phyloP scores from a whole-genome alignment of 371 early-diverging fungal genomes.

The Mucor plumbeus region DNA sequence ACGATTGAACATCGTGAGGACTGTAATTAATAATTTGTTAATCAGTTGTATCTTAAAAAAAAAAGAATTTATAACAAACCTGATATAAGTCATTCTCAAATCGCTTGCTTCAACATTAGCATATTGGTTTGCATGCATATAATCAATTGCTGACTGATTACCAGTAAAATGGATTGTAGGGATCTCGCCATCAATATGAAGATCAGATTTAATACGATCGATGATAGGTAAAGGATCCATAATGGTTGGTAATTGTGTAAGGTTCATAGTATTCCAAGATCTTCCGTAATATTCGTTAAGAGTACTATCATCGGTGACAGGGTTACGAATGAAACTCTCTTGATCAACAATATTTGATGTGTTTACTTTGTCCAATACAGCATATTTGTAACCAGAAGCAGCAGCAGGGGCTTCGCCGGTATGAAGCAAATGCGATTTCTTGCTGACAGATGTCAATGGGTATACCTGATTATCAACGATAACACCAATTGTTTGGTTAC shows the following conservation, averaged over 20 bases:
- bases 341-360: slow-evolving; percentile 7
- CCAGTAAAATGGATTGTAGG: slow-evolving; percentile 32
- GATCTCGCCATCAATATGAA: slow-evolving; percentile 31
- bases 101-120: slow-evolving; percentile 16
- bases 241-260: slow-evolving; percentile 12
- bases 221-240: slow-evolving; percentile 19
- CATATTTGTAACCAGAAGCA: slow-evolving; percentile 17
- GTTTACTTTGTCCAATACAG: not conserved
- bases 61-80: slow-evolving; percentile 16
- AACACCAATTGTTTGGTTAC: slow-evolving; percentile 17
- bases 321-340: slow-evolving; percentile 22
- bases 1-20: slow-evolving; percentile 14
- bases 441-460: slow-evolving; percentile 7
- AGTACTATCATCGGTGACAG: slow-evolving; percentile 2
- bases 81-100: slow-evolving; percentile 38
- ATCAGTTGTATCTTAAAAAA: too few species aligned
- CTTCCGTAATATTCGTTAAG: slow-evolving; percentile 27
- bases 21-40: not conserved
- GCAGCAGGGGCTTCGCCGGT: slow-evolving; percentile 21
- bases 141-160: slow-evolving; percentile 21
- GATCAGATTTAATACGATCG: slow-evolving; percentile 24
- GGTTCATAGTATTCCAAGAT: slow-evolving; percentile 24
- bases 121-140: slow-evolving; percentile 27
- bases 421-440: slow-evolving; percentile 16
- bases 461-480: slow-evolving; percentile 20